Evolutionary conservation across 176 grass and related monocot genomes (phyloP), one percentile per base, ranked within the genome.

Genomic region (Lolium rigidum): DNA sequence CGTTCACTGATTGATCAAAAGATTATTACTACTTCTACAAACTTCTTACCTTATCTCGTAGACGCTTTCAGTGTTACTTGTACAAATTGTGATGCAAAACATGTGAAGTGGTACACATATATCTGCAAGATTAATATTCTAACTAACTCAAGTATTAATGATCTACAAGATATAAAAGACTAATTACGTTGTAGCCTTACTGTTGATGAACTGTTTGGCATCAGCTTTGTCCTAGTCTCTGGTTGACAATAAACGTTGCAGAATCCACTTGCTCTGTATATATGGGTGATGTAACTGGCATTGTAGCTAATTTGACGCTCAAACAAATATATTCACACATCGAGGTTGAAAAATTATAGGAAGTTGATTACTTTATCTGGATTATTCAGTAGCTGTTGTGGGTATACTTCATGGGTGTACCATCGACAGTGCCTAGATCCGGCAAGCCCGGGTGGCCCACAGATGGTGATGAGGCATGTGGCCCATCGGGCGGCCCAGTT

Each of bases 31-130:
- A 5, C 41, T 43, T 43, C 7, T 43, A 26, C 58, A 11, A 76
- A 55, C 22, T 55, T 55, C 25, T 56, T 28, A 13, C 9, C 58
- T 54, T 11, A 55, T 37, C 16, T 25, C 20, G 10, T 26, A 25
- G 46, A 85, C 47, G 28, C 31, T 66, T 64, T 77, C 83, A 77
- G 43, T 39, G 44, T 67, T 51, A 64, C 25, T 17, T 62, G 20
- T 35, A 35, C 31, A 35, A 35, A 35, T 35, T 35, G 31, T 35
- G 31, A 35, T 2, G 31, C 31, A 35, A 35, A 66, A 26, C 4
- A 13, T 49, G 20, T 13, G 73, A 83, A 78, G 61, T 44, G n/a
- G 75, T 46, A 60, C n/a, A n/a, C 56, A 41, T 10, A 41, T 10
- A 28, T 24, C 20, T 50, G 24, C 44, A 66, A 57, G 59, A 69